Percentiles rank a stretch among this genome's conserved stretches.
phyloP scores from a whole-genome alignment of 164 flowering plant species.

The Vitis amurensis region DNA sequence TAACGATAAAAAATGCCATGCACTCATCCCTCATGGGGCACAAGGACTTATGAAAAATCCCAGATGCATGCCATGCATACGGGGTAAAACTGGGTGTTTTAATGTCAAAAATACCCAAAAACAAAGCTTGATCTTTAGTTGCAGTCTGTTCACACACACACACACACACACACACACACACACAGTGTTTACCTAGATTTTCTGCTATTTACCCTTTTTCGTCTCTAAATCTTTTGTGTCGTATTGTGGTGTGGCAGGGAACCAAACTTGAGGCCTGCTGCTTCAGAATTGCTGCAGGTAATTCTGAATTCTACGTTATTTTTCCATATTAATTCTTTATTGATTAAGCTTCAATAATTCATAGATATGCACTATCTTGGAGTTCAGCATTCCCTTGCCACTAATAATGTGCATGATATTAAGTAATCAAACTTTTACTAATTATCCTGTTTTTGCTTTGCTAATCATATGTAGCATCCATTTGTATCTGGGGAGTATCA shows the following conservation, averaged over 20 bases:
- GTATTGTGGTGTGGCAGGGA: slow-evolving; percentile 30
- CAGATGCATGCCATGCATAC: no score
- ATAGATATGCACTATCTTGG: no score
- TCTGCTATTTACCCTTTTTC: not conserved
- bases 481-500: slow-evolving; percentile 34
- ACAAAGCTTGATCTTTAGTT: not conserved
- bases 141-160: not conserved
- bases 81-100: no score
- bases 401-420: not conserved
- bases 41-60: no score
- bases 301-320: not conserved
- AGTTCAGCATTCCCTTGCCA: not conserved
- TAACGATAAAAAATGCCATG: no score
- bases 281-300: slow-evolving; percentile 47
- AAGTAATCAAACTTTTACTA: not conserved
- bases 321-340: no score
- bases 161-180: not conserved
- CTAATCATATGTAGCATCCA: slow-evolving; percentile 40
- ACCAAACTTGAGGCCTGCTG: slow-evolving; percentile 43
- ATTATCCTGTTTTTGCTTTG: slow-evolving; percentile 6
- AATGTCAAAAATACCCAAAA: not conserved
- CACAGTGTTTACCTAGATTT: not conserved
- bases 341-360: no score
- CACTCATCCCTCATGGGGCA: no score
- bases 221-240: not conserved